These are phyloP conservation scores for Coemansia aciculifera DNA, from an alignment of 192 early-diverging fungal genomes.

Conservation along the genomic window DNA sequence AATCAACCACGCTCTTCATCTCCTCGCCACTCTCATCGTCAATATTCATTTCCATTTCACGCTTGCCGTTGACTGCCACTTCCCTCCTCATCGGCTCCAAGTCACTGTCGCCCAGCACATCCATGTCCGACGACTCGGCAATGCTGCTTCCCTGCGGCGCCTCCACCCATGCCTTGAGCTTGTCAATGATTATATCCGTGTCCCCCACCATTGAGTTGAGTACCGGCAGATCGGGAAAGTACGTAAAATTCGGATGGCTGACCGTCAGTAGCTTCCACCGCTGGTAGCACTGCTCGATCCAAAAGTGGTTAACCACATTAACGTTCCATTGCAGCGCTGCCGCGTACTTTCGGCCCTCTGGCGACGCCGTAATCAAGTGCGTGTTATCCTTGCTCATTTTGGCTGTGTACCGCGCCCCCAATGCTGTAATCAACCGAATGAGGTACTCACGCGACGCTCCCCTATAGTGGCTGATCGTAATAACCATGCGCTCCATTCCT, in stretches of 20 bases:
- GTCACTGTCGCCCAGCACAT: conserved; percentile 47
- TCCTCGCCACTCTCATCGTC: conserved; percentile 30
- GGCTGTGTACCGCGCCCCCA: conserved; percentile 68
- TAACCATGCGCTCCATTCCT: conserved; percentile 46
- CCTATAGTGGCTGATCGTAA: conserved; percentile 72
- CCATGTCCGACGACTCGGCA: conserved; percentile 51
- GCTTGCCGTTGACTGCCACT: not conserved
- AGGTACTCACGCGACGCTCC: conserved; percentile 68
- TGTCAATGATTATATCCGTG: conserved; percentile 36
- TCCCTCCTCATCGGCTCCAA: conserved; percentile 10
- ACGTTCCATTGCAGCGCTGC: conserved; percentile 67
- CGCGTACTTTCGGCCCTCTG: conserved; percentile 65
- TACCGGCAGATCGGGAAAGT: conserved; percentile 57
- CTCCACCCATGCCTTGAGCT: conserved; percentile 51
- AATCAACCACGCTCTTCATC: conserved; percentile 26
- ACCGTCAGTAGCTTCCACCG: conserved; percentile 61
- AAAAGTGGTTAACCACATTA: conserved; percentile 78
- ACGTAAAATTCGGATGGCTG: conserved; percentile 57
- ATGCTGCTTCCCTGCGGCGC: conserved; percentile 25
- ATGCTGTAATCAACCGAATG: conserved; percentile 57
- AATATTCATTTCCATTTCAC: not conserved
- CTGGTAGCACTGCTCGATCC: conserved; percentile 79
- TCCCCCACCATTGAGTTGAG: conserved; percentile 60
- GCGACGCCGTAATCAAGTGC: conserved; percentile 71
- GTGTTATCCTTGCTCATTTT: conserved; percentile 68